These are phyloP conservation scores for Cladosporium sp. DNA, from an alignment of 2,329 filamentous ascomycete genomes.

Conservation along the genomic window DNA sequence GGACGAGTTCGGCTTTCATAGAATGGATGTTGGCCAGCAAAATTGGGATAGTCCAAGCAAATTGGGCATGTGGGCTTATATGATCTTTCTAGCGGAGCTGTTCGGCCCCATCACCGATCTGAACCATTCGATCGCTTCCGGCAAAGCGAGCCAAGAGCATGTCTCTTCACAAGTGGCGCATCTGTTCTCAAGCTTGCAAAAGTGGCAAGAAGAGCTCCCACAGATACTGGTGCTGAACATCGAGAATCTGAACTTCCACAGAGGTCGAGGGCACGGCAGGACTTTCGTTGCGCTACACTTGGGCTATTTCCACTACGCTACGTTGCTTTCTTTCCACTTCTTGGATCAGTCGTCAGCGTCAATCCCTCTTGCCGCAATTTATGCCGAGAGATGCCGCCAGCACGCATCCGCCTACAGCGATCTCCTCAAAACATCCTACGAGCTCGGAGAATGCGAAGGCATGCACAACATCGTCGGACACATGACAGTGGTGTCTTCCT, in stretches of 20 bases:
- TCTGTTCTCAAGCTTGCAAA: conserved; percentile 2
- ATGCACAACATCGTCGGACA: conserved; percentile 50
- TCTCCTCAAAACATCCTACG: conserved; percentile 43
- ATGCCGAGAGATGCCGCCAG: conserved; percentile 29
- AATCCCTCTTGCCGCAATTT: conserved; percentile 1
- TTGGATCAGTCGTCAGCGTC: conserved; percentile 37
- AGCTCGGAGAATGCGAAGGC: conserved; percentile 42
- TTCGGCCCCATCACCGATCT: conserved; percentile 45
- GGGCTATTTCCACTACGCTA: conserved; percentile 50
- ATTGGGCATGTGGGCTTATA: conserved; percentile 42
- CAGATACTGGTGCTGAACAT: not conserved
- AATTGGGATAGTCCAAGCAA: conserved; percentile 28
- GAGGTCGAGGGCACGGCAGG: conserved; percentile 43
- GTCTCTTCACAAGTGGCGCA: not conserved
- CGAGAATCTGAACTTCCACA: conserved; percentile 41
- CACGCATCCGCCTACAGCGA: conserved; percentile 44
- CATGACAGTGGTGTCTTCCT: conserved; percentile 50
- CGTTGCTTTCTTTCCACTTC: conserved; percentile 52
- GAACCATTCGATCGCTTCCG: conserved; percentile 36
- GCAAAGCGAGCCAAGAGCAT: conserved; percentile 16
- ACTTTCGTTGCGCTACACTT: conserved; percentile 49
- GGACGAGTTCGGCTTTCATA: conserved; percentile 40
- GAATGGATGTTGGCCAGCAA: conserved; percentile 17
- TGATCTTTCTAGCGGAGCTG: conserved; percentile 43
- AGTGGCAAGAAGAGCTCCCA: conserved; percentile 2